A percentile compares a stretch with the other conserved stretches of the same genome.
phyloP scores from a whole-genome alignment of 257 asterid species.

The Thymus quinquecostatus region DNA sequence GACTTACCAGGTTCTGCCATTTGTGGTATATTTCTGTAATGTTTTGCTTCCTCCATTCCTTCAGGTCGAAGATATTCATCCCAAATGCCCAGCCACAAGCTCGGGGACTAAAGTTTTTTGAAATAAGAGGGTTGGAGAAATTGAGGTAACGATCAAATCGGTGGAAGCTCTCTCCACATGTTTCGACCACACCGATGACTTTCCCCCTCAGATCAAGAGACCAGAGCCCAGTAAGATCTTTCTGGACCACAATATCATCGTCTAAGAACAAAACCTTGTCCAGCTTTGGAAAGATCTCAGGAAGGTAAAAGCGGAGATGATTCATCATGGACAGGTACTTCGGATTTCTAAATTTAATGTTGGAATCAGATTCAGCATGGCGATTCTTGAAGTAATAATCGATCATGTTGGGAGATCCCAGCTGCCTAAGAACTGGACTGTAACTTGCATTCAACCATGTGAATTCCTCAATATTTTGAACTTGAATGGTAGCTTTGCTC shows the following conservation, averaged over 20 bases:
- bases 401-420: constrained; percentile 76
- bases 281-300: constrained; percentile 88
- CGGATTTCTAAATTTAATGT: constrained; percentile 87
- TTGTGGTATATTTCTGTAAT: constrained; percentile 84
- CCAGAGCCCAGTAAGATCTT: constrained; percentile 82
- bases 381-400: constrained; percentile 82
- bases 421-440: constrained; percentile 90
- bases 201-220: constrained; percentile 75
- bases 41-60: constrained; percentile 76
- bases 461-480: constrained; percentile 84
- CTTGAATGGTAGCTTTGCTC: constrained; percentile 64
- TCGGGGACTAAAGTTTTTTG: constrained; percentile 64
- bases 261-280: constrained; percentile 85
- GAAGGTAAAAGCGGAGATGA: constrained; percentile 93
- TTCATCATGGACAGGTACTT: constrained; percentile 95
- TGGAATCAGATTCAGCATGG: constrained; percentile 73
- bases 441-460: constrained; percentile 93
- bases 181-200: constrained; percentile 95
- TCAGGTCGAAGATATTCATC: constrained; percentile 80
- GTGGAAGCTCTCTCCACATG: constrained; percentile 94
- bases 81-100: constrained; percentile 99
- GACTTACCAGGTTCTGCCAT: constrained; percentile 89
- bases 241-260: constrained; percentile 85
- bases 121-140: constrained; percentile 85
- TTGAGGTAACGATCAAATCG: constrained; percentile 92